Conservation (phyloP, 495 filamentous ascomycete species). For the Talaromyces liani region DNA sequence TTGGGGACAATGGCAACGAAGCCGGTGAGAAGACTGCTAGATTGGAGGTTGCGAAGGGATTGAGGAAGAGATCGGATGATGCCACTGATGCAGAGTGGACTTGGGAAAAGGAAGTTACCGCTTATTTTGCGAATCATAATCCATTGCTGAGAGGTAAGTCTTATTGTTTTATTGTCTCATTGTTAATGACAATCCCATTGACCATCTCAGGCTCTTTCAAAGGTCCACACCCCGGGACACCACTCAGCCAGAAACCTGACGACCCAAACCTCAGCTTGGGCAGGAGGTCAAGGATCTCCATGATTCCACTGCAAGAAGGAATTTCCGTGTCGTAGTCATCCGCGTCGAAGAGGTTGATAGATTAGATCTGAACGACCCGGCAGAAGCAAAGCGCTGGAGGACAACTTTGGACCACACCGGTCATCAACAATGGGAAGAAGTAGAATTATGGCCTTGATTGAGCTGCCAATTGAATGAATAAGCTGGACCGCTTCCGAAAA, state of each 20-base stretch:
- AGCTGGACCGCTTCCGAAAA: neutral
- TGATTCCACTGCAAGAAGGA: conserved; percentile 59
- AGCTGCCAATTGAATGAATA: conserved; percentile 1
- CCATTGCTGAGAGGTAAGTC: conserved; percentile 61
- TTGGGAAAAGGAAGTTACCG: conserved; percentile 70
- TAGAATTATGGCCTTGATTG: conserved; percentile 74
- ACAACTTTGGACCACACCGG: conserved; percentile 44
- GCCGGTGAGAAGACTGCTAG: conserved; percentile 24
- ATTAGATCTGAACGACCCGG: conserved; percentile 62
- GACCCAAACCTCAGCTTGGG: conserved; percentile 51
- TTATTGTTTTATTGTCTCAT: conserved; percentile 1
- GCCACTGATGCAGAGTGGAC: conserved; percentile 39
- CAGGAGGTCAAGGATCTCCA: conserved; percentile 59
- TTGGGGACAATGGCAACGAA: conserved; percentile 41
- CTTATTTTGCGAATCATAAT: conserved; percentile 79
- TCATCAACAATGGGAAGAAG: conserved; percentile 56
- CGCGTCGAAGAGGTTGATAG: conserved; percentile 73
- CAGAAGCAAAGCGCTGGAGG: conserved; percentile 55
- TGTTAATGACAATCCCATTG: conserved; percentile 2
- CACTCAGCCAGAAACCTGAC: conserved; percentile 35
- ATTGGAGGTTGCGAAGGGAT: conserved; percentile 32
- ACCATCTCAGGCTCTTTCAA: conserved; percentile 53
- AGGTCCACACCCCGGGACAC: conserved; percentile 66
- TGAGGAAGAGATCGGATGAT: conserved; percentile 21
- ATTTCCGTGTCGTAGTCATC: conserved; percentile 84